Base-by-base conservation (phyloP, 2,329 filamentous ascomycete species). In the Pseudocercospora crystallina region DNA sequence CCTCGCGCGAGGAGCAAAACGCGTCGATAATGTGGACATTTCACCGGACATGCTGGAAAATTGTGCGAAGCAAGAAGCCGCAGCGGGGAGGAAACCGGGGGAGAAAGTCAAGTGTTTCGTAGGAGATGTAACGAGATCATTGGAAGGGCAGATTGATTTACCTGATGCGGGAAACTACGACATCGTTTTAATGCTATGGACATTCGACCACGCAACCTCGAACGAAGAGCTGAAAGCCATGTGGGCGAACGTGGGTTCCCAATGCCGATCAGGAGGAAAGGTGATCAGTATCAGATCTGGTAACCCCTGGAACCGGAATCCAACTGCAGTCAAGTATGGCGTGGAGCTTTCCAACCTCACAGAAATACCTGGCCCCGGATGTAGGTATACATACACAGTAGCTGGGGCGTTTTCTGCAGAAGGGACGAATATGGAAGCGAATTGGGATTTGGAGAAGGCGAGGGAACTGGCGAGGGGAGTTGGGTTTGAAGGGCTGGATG, bases 21-120 rank as follows among this genome's bases (percentile, higher is more conserved):
- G 31, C 8, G 49, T 51, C 17, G 49, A 51, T 30, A 34, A 29
- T 8, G 43, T 51, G 31, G 49, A 51, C 17, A 42, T 51, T 14
- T 46, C 43, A 2, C 15, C 20, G 11, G 49, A 46, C 15, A 51
- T 51, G 49, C 31, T 50, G 14, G 4, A 11, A 15, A 8, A 13
- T 13, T 14, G 45, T 10, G 15, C 17, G 10, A 11, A 47, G 10
- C 5, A 17, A 9, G 36, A 40, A 29, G 5, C 10, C 8, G 40
- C 45, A n/a, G 30, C 15, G 14, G 13, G 31, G 8, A 36, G 45
- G 11, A 29, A 26, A 26, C 20, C 20, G 7, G 20, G 20, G 4
- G 20, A 41, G n/a, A 15, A 32, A 2, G 41, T 47, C 13, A 17
- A 8, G 7, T 47, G 45, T 36, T 26, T 33, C 14, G 13, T 32